Percentiles rank a stretch among this genome's conserved stretches.
Conservation (phyloP, 2,329 filamentous ascomycete species). For the Colletotrichum sp. region DNA sequence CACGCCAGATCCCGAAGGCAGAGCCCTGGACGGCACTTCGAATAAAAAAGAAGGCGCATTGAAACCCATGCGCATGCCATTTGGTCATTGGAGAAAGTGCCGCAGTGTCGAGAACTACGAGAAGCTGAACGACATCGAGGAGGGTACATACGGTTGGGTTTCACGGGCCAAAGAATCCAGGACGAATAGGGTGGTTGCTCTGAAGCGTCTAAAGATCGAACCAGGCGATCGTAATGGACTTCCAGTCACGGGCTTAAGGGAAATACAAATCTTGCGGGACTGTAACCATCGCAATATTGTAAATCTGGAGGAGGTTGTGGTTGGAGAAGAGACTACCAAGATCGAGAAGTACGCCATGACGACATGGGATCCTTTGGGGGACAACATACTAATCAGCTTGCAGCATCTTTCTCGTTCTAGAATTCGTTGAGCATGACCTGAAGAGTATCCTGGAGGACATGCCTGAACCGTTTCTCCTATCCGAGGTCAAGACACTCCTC, state of each 20-base stretch:
- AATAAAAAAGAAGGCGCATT: conserved; percentile 36
- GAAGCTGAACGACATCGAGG: conserved; percentile 94
- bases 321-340: conserved; percentile 64
- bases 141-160: conserved; percentile 95
- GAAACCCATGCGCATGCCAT: conserved; percentile 74
- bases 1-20: conserved; percentile 44
- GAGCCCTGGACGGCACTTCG: conserved; percentile 24
- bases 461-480: conserved; percentile 90
- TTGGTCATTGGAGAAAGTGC: conserved; percentile 70
- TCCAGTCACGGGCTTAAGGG: conserved; percentile 88
- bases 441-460: conserved; percentile 93
- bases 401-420: conserved; percentile 92
- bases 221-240: conserved; percentile 74
- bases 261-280: conserved; percentile 89
- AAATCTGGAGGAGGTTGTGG: conserved; percentile 80
- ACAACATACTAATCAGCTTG: conserved; percentile 26
- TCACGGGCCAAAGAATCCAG: conserved; percentile 77
- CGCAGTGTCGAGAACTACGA: conserved; percentile 88
- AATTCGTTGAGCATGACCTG: conserved; percentile 96
- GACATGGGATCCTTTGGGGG: conserved; percentile 38
- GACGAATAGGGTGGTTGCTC: conserved; percentile 82
- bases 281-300: conserved; percentile 86
- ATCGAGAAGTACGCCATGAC: conserved; percentile 54
- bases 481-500: conserved; percentile 90
- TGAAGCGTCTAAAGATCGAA: conserved; percentile 95